Conservation (phyloP, 441 rosid genomes). For the Breynia disticha region DNA sequence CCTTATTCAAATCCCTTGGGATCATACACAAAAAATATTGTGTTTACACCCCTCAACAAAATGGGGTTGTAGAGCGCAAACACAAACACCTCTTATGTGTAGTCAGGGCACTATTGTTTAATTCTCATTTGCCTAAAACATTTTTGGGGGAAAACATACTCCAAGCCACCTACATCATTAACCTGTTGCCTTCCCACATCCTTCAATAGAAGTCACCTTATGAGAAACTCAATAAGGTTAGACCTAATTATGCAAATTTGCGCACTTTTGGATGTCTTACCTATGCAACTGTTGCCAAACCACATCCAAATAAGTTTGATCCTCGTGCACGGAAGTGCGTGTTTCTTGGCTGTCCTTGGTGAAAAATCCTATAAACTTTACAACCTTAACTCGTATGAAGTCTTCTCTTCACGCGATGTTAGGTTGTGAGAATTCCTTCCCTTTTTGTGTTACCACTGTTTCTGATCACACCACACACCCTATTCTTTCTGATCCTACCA, state of each 20-base stretch:
- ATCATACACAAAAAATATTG: not conserved
- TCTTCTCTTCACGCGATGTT: not conserved
- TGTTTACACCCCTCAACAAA: not conserved
- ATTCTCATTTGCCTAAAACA: not conserved
- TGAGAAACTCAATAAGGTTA: not conserved
- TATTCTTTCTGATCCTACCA: no score
- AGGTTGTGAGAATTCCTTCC: not conserved
- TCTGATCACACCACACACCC: no score
- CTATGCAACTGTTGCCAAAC: not conserved
- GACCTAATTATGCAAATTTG: not conserved
- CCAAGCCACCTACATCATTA: constrained; percentile 1
- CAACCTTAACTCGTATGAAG: not conserved
- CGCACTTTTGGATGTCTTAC: not conserved
- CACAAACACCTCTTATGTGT: constrained; percentile 2
- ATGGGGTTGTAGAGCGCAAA: no score
- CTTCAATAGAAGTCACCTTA: not conserved
- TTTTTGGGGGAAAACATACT: constrained; percentile 1
- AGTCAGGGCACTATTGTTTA: not conserved
- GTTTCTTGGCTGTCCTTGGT: not conserved
- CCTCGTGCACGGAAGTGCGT: not conserved
- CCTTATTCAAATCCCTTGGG: not conserved
- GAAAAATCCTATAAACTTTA: not conserved
- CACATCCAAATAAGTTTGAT: not conserved
- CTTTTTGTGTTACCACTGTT: no score
- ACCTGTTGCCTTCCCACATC: not conserved